Base-by-base conservation (phyloP, 345 rosid species). In the Acer saccharum region DNA sequence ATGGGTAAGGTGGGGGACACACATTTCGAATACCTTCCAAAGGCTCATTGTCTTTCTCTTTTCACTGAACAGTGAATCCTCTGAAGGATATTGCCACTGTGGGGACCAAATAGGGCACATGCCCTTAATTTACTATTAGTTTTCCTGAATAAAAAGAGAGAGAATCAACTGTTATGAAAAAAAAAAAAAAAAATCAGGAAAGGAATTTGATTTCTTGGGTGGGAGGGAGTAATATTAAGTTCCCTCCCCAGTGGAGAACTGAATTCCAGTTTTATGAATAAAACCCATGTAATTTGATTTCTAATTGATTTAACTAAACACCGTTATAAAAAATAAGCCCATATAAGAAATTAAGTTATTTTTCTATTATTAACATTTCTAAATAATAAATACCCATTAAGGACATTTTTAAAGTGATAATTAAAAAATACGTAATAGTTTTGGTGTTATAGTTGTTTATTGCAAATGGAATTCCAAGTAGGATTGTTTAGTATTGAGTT, bases 401-500 rank as follows among this genome's bases (percentile, higher is more conserved):
- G 79, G 73, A 63, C 32, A 72, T 78, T 57, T 72, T 81, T 65
- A 64, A 57, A 66, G 43, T 25, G 50, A 13, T 6, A 20, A 20
- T 54, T 35, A 50, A 50, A 50, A 58, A 21, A 2, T 2, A 0
- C 23, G 14, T 11, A 7, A 4, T 4, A 2, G 8, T 39, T 23
- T 14, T 20, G 12, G 66, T 70, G 17, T 8, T 35, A 46, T 52
- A 52, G 50, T 50, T 64, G 21, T 73, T 78, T 75, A 71, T 32
- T 55, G 57, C 76, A 70, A 78, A 87, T 89, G 90, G 90, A 86
- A 89, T 89, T 87, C 85, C 90, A 85, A 3, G 79, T 90, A 81
- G 86, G 91, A 83, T 65, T 83, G 58, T 5, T 17, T 61, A 69
- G 1, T 3, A 14, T 7, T 18, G 70, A 52, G 54, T 32, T 68